These are phyloP conservation scores for Hypoxylon sp. DNA, from an alignment of 2,329 filamentous ascomycete species.

Conservation along the genomic window DNA sequence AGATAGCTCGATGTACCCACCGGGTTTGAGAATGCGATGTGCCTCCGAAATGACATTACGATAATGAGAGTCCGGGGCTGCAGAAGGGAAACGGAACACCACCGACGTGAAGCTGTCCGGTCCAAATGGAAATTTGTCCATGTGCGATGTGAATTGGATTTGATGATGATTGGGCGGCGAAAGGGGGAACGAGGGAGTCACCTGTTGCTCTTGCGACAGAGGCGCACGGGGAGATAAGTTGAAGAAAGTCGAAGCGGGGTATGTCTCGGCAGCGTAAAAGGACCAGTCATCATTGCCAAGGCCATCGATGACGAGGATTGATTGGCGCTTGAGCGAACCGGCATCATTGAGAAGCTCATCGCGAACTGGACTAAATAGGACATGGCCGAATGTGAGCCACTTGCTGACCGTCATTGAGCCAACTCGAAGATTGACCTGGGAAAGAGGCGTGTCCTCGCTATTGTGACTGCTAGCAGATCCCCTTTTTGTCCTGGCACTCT, in stretches of 20 bases:
- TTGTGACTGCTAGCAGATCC: constrained; percentile 60
- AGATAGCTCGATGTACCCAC: constrained; percentile 82
- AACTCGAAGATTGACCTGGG: constrained; percentile 80
- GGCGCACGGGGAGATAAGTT: constrained; percentile 74
- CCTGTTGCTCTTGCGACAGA: constrained; percentile 58
- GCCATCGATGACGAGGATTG: constrained; percentile 82
- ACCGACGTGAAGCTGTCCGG: constrained; percentile 80
- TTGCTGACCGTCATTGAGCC: constrained; percentile 88
- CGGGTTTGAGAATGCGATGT: constrained; percentile 80
- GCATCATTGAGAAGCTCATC: constrained; percentile 72
- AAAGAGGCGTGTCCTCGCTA: constrained; percentile 71
- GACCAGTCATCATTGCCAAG: constrained; percentile 92
- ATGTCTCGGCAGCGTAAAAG: constrained; percentile 85
- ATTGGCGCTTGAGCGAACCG: constrained; percentile 66
- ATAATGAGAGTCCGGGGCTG: constrained; percentile 75
- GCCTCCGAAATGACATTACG: constrained; percentile 79
- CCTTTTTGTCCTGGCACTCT: constrained; percentile 48
- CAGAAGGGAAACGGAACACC: constrained; percentile 80
- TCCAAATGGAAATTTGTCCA: constrained; percentile 78
- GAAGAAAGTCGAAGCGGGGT: constrained; percentile 79
- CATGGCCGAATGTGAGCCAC: constrained; percentile 86
- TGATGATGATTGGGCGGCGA: constrained; percentile 80
- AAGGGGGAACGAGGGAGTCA: constrained; percentile 62
- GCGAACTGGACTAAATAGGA: constrained; percentile 83
- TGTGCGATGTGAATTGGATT: constrained; percentile 73